Conservation (phyloP, 1,139 yeast species). For the Debaryomyces nepalensis region DNA sequence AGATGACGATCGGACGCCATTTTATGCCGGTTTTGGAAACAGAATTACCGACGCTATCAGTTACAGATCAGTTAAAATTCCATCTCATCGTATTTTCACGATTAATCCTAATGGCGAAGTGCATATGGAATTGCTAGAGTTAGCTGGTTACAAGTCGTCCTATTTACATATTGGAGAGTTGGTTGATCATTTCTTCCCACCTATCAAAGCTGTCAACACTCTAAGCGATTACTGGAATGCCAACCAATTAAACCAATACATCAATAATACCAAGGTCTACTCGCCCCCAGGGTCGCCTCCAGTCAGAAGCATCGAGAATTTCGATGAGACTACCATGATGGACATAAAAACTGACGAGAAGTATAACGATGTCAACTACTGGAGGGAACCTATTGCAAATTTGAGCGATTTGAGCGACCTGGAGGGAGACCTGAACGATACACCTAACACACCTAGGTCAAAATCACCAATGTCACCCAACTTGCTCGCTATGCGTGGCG, state of each 20-base stretch:
- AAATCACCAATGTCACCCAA: conserved; percentile 19
- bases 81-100: conserved; percentile 92
- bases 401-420: conserved; percentile 61
- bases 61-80: conserved; percentile 91
- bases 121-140: conserved; percentile 92
- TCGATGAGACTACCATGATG: conserved; percentile 26
- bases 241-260: conserved; percentile 41
- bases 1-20: conserved; percentile 63
- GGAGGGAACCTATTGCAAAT: conserved; percentile 80
- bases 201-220: conserved; percentile 54
- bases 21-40: conserved; percentile 98
- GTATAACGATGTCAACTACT: conserved; percentile 84
- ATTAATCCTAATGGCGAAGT: conserved; percentile 97
- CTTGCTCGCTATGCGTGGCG: conserved; percentile 22
- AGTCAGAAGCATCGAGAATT: conserved; percentile 27
- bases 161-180: conserved; percentile 90
- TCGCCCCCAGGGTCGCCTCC: conserved; percentile 24
- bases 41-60: conserved; percentile 96
- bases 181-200: conserved; percentile 98
- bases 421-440: conserved; percentile 27
- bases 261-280: conserved; percentile 21
- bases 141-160: conserved; percentile 89
- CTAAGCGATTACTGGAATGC: conserved; percentile 45
- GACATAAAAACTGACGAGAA: conserved; percentile 54
- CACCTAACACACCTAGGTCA: conserved; percentile 20